Evolutionary conservation across 2,329 filamentous ascomycete genomes (phyloP), one percentile per base, ranked within the genome.

Genomic region (Torrubiella hemipterigena): DNA sequence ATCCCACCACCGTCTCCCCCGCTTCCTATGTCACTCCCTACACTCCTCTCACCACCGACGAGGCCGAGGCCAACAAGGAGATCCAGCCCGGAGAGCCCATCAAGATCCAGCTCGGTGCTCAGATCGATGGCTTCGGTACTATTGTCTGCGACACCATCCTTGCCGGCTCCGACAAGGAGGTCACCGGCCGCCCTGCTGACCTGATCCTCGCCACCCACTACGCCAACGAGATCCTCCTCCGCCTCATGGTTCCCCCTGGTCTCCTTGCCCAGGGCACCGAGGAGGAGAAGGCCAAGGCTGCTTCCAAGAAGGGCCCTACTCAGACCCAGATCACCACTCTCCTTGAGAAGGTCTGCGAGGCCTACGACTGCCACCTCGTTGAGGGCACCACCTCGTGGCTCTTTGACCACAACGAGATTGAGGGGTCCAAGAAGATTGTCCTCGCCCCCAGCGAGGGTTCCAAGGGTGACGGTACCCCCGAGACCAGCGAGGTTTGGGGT

Each of bases 81-180:
- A 70, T 98, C 47, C 83, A 94, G 65, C 71, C 79, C 31, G 81
- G 78, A 39, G 91, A 98, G 65, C 64, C 83, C 39, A 73, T 94
- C 63, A 98, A 98, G 75, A 91, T 98, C 56, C 91, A 98, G 65
- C 76, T 98, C n/a, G 91, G 91, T 51, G 91, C 91, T 31, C 91
- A 98, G 65, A 95, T 98, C 42, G 85, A 96, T 63, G 91, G 91
- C 33, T 93, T 96, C 52, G 86, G 85, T 47, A 82, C 89, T 45
- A 95, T 98, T 54, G 83, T 95, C 47, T 95, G 91, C 63, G 82
- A 95, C 61, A 93, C 85, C 37, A 69, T 96, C 44, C 58, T 95
- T 36, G 79, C 93, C 31, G 67, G 68, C 29, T 56, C 69, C 41
- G 63, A 70, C 35, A 77, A 73, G 42, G 68, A 70, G 45, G 62